Evolutionary conservation across 2,329 filamentous ascomycete species (phyloP).

Genomic region (Pestalotiopsis sp.): DNA sequence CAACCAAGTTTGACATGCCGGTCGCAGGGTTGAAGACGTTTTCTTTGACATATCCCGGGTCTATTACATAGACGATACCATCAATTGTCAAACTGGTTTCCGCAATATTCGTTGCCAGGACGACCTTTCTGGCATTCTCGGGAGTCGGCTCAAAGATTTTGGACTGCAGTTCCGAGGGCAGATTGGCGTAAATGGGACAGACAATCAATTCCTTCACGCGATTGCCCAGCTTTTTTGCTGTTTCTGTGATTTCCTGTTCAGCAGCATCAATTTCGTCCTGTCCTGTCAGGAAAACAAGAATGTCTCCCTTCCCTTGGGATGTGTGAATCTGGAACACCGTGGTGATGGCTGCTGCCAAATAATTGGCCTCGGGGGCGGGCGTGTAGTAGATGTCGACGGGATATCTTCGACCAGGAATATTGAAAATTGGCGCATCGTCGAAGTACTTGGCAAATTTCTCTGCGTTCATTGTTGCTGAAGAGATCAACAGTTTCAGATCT

Average conservation of each 20-base stretch:
- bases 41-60: conserved; percentile 93
- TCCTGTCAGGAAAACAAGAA: conserved; percentile 91
- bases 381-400: conserved; percentile 93
- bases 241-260: conserved; percentile 82
- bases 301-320: conserved; percentile 82
- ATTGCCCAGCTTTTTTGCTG: conserved; percentile 81
- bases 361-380: conserved; percentile 89
- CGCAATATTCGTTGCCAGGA: conserved; percentile 94
- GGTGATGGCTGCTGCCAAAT: conserved; percentile 86
- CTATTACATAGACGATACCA: conserved; percentile 94
- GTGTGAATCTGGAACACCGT: conserved; percentile 96
- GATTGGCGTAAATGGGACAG: conserved; percentile 90
- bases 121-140: conserved; percentile 82
- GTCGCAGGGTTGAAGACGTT: conserved; percentile 91
- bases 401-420: conserved; percentile 86
- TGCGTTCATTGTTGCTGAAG: conserved; percentile 92
- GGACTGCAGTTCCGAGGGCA: conserved; percentile 86
- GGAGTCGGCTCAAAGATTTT: conserved; percentile 96
- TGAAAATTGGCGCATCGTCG: conserved; percentile 90
- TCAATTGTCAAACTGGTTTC: conserved; percentile 96
- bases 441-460: conserved; percentile 92
- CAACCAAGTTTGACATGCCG: conserved; percentile 89
- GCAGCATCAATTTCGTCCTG: conserved; percentile 95
- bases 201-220: conserved; percentile 87
- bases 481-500: conserved; percentile 88